Percentiles rank a stretch among this genome's conserved stretches.
phyloP scores from a whole-genome alignment of 352 stramenopile genomes.

The Pythium dissimile region DNA sequence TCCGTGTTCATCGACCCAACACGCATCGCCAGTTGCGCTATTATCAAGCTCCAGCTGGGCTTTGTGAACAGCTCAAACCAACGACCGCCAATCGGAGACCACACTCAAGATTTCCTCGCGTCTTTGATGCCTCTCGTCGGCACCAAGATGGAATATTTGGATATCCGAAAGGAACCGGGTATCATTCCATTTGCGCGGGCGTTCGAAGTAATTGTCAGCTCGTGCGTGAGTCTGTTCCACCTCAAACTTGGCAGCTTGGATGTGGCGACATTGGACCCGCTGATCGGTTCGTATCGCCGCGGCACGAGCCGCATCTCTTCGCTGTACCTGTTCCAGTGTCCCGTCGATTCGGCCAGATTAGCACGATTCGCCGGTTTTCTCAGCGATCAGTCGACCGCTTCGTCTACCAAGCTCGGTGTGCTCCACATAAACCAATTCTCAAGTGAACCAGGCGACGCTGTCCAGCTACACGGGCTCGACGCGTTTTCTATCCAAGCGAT shows the following conservation, averaged over 20 bases:
- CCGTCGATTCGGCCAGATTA: conserved; percentile 4
- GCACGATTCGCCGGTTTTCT: conserved; percentile 10
- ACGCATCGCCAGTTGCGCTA: neutral
- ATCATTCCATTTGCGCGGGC: neutral
- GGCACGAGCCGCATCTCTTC: conserved; percentile 11
- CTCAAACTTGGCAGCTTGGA: conserved; percentile 9
- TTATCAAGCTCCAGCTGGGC: conserved; percentile 8
- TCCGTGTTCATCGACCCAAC: neutral
- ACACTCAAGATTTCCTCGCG: conserved; percentile 6
- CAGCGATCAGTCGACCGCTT: neutral
- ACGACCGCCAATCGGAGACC: neutral
- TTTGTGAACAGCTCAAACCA: neutral
- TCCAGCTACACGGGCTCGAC: neutral
- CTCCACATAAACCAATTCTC: conserved; percentile 9
- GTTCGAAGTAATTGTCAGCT: neutral
- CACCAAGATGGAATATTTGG: conserved; percentile 6
- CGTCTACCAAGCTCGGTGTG: conserved; percentile 11
- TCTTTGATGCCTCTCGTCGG: conserved; percentile 6
- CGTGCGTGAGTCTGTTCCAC: neutral
- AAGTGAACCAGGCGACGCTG: neutral
- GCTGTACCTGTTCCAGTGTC: conserved; percentile 8
- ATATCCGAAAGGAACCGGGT: neutral
- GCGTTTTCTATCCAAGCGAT: neutral
- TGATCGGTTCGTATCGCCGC: conserved; percentile 1
- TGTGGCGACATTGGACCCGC: neutral